A percentile compares a stretch with the other conserved stretches of the same genome.
Evolutionary conservation across 768 basidiomycete species (phyloP).

Genomic region (Boletus coccyginus): DNA sequence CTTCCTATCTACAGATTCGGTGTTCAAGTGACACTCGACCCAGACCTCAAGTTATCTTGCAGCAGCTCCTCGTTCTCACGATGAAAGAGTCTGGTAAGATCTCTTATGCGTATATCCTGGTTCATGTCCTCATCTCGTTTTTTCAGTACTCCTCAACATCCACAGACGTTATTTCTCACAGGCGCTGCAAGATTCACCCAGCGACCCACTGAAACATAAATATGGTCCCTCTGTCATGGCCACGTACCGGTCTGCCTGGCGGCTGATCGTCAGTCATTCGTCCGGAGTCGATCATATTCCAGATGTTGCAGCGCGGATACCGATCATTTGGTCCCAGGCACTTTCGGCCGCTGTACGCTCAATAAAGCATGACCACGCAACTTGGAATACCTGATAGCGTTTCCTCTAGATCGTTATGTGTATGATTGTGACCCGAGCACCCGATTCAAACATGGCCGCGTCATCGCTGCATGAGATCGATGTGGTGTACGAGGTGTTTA

Average conservation of each 20-base stretch:
- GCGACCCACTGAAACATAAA: conserved; percentile 56
- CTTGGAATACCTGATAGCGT: not conserved
- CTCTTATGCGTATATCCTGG: not conserved
- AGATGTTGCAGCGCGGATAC: conserved; percentile 43
- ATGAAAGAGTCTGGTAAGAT: conserved; percentile 49
- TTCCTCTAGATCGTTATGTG: conserved; percentile 54
- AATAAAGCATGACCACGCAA: not conserved
- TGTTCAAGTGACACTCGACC: conserved; percentile 17
- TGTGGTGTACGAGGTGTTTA: conserved; percentile 42
- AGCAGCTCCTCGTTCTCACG: conserved; percentile 43
- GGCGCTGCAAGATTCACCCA: conserved; percentile 57
- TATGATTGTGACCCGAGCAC: conserved; percentile 49
- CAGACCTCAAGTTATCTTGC: conserved; percentile 31
- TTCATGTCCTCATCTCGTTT: not conserved
- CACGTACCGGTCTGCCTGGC: conserved; percentile 69
- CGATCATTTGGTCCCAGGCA: conserved; percentile 62
- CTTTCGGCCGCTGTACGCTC: conserved; percentile 60
- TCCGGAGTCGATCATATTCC: conserved; percentile 42
- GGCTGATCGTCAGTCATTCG: conserved; percentile 51
- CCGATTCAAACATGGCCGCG: conserved; percentile 45
- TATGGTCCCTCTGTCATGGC: conserved; percentile 71
- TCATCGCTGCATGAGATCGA: conserved; percentile 50
- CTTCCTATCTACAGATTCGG: conserved; percentile 42
- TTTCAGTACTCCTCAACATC: conserved; percentile 57
- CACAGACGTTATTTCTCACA: conserved; percentile 69